Evolutionary conservation across 441 rosid species (phyloP).

Genomic region (Populus hybrid): DNA sequence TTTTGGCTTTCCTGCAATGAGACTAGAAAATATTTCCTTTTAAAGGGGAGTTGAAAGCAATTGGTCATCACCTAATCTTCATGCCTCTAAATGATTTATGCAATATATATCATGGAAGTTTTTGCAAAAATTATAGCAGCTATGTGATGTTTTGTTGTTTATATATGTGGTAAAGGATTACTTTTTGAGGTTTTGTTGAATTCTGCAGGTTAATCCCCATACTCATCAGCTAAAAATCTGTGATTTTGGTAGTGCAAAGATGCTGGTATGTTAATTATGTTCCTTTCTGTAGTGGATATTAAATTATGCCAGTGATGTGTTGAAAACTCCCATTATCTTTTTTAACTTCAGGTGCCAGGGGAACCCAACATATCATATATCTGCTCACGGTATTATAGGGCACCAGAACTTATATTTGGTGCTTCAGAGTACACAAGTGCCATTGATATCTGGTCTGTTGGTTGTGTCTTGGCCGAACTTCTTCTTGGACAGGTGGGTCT

Average conservation of each 20-base stretch:
- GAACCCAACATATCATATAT: constrained; percentile 87
- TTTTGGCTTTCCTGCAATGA: not conserved
- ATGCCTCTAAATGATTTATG: not conserved
- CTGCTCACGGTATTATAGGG: constrained; percentile 82
- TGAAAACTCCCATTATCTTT: constrained; percentile 17
- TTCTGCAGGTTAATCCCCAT: constrained; percentile 72
- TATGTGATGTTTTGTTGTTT: not conserved
- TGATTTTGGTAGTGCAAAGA: constrained; percentile 95
- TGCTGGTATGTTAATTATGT: constrained; percentile 52
- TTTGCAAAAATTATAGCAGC: not conserved
- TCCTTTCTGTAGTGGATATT: not conserved
- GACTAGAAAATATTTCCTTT: not conserved
- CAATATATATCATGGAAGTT: not conserved
- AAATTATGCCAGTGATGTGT: not conserved
- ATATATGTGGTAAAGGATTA: not conserved
- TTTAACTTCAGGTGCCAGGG: constrained; percentile 60
- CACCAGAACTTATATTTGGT: constrained; percentile 92
- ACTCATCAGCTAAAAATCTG: constrained; percentile 79
- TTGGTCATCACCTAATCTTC: not conserved
- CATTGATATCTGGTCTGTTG: constrained; percentile 86
- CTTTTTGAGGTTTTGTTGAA: constrained; percentile 10
- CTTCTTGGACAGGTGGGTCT: constrained; percentile 76
- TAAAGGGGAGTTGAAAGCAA: constrained; percentile 2
- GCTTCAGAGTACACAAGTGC: constrained; percentile 79
- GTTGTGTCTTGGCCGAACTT: constrained; percentile 83